These are phyloP conservation scores for Cymbopogon citratus DNA, from an alignment of 176 grass and related monocot species.

Conservation along the genomic window DNA sequence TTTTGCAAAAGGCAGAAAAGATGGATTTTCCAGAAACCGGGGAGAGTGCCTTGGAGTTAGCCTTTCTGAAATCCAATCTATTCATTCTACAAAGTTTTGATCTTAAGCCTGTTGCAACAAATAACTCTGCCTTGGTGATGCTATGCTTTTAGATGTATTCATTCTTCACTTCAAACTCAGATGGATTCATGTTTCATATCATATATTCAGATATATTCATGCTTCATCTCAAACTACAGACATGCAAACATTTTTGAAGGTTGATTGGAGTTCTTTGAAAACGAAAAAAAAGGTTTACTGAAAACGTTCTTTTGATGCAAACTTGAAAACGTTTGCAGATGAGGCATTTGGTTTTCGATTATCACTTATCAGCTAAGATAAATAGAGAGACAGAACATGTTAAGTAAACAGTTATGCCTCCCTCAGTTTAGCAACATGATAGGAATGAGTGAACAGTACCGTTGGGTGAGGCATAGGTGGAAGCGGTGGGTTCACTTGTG, in stretches of 20 bases:
- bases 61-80: background rate
- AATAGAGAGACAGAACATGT: background rate
- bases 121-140: background rate
- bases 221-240: background rate
- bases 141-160: conserved; percentile 1
- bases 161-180: background rate
- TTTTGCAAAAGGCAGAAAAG: background rate
- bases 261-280: background rate
- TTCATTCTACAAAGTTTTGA: background rate
- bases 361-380: background rate
- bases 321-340: background rate
- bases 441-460: conserved; percentile 44
- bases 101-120: background rate
- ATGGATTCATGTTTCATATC: background rate
- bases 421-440: background rate
- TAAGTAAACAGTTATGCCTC: background rate
- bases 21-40: background rate
- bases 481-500: conserved; percentile 62
- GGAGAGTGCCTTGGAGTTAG: background rate
- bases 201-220: background rate
- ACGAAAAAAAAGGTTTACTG: background rate
- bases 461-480: conserved; percentile 76
- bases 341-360: background rate
- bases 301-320: background rate
- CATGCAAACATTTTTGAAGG: background rate